Conservation (phyloP, 73 alveolate species). For the Tetrahymena borealis region DNA sequence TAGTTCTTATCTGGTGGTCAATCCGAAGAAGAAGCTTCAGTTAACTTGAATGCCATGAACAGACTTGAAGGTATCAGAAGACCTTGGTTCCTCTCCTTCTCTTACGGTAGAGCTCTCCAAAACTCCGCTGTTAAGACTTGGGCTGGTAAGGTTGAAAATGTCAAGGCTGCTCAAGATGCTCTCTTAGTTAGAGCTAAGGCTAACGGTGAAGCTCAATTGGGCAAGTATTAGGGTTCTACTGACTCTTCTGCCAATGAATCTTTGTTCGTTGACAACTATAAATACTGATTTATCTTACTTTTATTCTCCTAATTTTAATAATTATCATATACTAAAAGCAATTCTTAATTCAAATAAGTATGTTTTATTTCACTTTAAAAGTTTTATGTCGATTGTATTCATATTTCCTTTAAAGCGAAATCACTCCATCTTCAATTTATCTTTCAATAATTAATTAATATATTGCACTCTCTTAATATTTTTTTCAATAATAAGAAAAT, state of each 20-base stretch:
- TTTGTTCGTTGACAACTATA: constrained; percentile 54
- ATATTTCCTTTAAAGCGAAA: background rate
- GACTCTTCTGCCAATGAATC: constrained; percentile 51
- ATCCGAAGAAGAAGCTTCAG: constrained; percentile 92
- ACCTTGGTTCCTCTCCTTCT: constrained; percentile 93
- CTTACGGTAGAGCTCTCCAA: constrained; percentile 97
- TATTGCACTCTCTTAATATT: no score
- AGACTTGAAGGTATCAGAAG: constrained; percentile 52
- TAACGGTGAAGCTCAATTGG: constrained; percentile 83
- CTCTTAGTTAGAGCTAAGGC: constrained; percentile 83
- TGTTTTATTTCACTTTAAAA: background rate
- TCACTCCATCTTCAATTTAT: background rate
- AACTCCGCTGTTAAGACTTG: constrained; percentile 88
- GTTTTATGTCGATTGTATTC: background rate
- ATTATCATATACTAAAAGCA: background rate
- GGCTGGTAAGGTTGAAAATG: constrained; percentile 92
- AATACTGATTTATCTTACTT: constrained; percentile 36
- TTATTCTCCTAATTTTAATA: background rate
- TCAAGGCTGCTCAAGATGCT: constrained; percentile 85
- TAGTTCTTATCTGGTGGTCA: constrained; percentile 92
- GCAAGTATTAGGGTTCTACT: constrained; percentile 60
- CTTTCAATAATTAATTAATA: background rate
- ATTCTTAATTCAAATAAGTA: background rate
- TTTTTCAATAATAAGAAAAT: no score
- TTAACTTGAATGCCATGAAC: constrained; percentile 92